phyloP scores from a whole-genome alignment of 2,329 filamentous ascomycete species.

The Aspergillus awamori region DNA sequence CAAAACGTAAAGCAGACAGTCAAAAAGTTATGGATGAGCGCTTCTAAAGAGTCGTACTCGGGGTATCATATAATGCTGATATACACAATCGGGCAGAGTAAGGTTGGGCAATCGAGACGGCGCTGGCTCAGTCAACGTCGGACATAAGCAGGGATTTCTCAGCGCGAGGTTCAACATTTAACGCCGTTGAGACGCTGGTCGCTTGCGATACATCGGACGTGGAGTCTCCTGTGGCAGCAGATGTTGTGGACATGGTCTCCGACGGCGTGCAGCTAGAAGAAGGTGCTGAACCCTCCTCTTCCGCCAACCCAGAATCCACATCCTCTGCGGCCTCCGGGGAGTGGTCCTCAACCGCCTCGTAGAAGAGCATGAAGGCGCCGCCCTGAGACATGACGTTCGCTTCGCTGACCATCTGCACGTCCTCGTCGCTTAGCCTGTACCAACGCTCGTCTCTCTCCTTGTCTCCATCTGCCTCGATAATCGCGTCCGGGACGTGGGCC shows the following conservation, averaged over 20 bases:
- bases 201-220: constrained; percentile 32
- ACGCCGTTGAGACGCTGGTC: constrained; percentile 32
- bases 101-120: neutral
- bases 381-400: constrained; percentile 72
- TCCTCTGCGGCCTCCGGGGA: neutral
- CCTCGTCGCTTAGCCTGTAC: constrained; percentile 92
- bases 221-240: constrained; percentile 29
- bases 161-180: constrained; percentile 15
- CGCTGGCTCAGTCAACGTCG: constrained; percentile 18
- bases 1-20: neutral
- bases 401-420: constrained; percentile 74
- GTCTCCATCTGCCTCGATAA: constrained; percentile 36
- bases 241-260: constrained; percentile 31
- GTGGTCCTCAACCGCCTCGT: constrained; percentile 67
- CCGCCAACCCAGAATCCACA: constrained; percentile 7
- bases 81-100: constrained; percentile 14
- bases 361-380: constrained; percentile 96
- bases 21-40: constrained; percentile 8
- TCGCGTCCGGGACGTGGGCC: constrained; percentile 33
- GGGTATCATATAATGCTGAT: constrained; percentile 25
- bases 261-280: constrained; percentile 25
- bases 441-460: constrained; percentile 60
- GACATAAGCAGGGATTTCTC: constrained; percentile 7
- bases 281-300: constrained; percentile 21
- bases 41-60: constrained; percentile 16